phyloP scores from a whole-genome alignment of 306 rosid genomes.

The Lablab purpureus region DNA sequence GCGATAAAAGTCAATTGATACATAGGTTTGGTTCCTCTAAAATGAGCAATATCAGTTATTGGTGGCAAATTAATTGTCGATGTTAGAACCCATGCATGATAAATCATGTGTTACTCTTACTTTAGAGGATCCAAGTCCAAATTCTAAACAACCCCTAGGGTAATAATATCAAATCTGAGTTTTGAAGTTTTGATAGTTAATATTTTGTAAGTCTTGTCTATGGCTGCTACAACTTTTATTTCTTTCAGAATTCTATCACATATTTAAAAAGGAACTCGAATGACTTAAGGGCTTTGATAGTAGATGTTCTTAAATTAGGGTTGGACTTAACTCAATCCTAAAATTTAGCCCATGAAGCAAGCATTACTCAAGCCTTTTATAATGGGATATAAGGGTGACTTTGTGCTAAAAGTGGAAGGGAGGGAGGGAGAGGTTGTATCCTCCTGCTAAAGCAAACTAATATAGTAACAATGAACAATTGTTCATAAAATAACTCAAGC shows the following conservation, averaged over 20 bases:
- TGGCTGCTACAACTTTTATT: conserved; percentile 21
- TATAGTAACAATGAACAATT: too few species aligned
- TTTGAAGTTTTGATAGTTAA: conserved; percentile 12
- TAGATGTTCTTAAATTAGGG: background rate
- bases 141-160: conserved; percentile 12
- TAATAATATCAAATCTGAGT: conserved; percentile 29
- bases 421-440: too few species aligned
- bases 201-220: background rate
- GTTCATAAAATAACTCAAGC: background rate
- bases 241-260: conserved; percentile 20
- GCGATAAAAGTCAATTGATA: conserved; percentile 12
- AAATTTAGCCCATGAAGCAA: background rate
- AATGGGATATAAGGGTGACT: too few species aligned
- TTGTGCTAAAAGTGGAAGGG: too few species aligned
- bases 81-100: background rate
- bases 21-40: background rate
- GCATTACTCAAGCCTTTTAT: background rate
- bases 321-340: background rate
- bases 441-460: too few species aligned
- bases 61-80: background rate
- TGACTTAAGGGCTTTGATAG: conserved; percentile 12
- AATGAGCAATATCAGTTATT: background rate
- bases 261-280: conserved; percentile 4
- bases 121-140: background rate
- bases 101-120: background rate